Evolutionary conservation across 805 yeast genomes (phyloP).

Genomic region (Nakazawaea molendinolei): DNA sequence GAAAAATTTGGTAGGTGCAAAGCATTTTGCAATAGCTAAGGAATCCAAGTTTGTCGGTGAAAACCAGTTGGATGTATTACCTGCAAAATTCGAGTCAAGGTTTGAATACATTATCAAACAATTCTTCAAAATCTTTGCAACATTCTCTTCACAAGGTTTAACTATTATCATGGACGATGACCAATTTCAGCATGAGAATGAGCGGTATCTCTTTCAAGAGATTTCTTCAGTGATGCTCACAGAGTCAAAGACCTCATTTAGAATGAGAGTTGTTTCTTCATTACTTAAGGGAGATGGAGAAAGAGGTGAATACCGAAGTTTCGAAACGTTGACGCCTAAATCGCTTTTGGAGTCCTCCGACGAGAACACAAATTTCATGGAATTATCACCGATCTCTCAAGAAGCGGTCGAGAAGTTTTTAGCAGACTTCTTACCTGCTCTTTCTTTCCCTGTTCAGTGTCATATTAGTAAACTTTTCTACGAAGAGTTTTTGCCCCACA

Average conservation of each 20-base stretch:
- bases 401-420: constrained; percentile 1
- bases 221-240: constrained; percentile 18
- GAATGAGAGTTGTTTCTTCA: constrained; percentile 5
- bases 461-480: constrained; percentile 2
- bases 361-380: neutral
- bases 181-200: constrained; percentile 34
- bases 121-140: constrained; percentile 30
- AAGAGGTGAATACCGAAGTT: constrained; percentile 1
- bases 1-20: constrained; percentile 33
- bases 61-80: constrained; percentile 14
- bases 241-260: constrained; percentile 10
- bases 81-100: constrained; percentile 30
- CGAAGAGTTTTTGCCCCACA: constrained; percentile 2
- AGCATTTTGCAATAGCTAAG: constrained; percentile 24
- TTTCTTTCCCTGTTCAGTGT: neutral
- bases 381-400: constrained; percentile 4
- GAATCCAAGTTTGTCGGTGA: constrained; percentile 14
- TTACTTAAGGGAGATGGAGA: constrained; percentile 4
- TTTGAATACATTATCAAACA: constrained; percentile 36
- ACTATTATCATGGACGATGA: constrained; percentile 40
- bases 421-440: constrained; percentile 6
- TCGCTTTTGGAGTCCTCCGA: neutral
- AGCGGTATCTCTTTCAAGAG: constrained; percentile 25
- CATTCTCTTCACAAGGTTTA: constrained; percentile 30
- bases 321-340: neutral